Base-by-base conservation (phyloP, 2,329 filamentous ascomycete genomes). In the Hypoxylon sp. region DNA sequence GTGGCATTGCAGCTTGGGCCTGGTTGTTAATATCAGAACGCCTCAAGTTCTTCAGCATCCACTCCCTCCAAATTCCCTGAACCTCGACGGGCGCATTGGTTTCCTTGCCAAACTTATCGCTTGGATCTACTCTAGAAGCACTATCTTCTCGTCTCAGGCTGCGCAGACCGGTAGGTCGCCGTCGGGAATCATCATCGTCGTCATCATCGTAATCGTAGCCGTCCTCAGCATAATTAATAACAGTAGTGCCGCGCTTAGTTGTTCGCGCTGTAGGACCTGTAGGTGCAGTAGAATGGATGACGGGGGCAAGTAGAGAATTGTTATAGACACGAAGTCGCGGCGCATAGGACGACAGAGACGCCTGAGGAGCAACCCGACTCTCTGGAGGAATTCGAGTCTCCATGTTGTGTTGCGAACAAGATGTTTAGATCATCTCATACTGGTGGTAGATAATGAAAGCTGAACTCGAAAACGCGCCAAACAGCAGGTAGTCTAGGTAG, bases 221-320 rank as follows among this genome's bases (percentile, higher is more conserved):
- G 70, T 97, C 93, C 70, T 99, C 94, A 16, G 94, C 93, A 69
- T 99, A 99, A 75, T 97, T 99, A 74, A 97, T 94, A 58, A 93
- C 90, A 23, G 90, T 94, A 2, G 94, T 97, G 50, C 94, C 94
- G 72, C 94, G 88, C 77, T 99, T 97, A 6, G 94, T 97, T n/a
- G 90, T 96, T 69, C 93, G 85, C 63, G 90, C 81, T 52, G 82
- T 76, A 27, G 87, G 83, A 16, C 84, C 86, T 2, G 83, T 72
- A n/a, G 83, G 80, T 49, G 78, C 78, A 61, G 86, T 80, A 56
- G 84, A 86, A 46, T 88, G 89, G 55, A 93, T 82, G 56, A 94
- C 86, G 25, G 93, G 92, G 16, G 90, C 90, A 55, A 97, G 83
- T 46, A 97, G 84, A 26, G 93, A 90, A 76, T 97, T 97, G 71